phyloP scores from a whole-genome alignment of 1,284 basidiomycete species.

The Cryptococcus maquisensis region DNA sequence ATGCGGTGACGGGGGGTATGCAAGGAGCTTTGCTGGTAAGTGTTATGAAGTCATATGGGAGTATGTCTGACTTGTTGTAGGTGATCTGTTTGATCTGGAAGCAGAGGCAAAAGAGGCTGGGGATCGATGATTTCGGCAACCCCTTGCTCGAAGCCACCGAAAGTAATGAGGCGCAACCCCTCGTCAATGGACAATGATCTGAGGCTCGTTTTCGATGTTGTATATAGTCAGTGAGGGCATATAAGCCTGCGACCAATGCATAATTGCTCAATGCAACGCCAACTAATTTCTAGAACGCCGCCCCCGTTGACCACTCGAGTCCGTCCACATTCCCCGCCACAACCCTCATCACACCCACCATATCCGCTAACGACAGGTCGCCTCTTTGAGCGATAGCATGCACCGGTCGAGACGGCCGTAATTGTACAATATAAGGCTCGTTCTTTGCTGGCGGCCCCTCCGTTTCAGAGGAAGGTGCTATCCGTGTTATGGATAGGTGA shows the following conservation, averaged over 20 bases:
- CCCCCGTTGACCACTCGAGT: constrained; percentile 35
- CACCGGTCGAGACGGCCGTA: constrained; percentile 34
- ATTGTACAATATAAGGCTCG: constrained; percentile 38
- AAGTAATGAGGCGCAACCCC: no score
- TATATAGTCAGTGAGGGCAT: no score
- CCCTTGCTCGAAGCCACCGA: constrained; percentile 48
- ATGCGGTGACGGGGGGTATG: constrained; percentile 78
- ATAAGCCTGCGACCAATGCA: no score
- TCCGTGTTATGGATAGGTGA: constrained; percentile 30
- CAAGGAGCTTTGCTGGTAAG: constrained; percentile 69
- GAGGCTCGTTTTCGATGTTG: no score
- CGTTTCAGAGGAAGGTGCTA: constrained; percentile 5
- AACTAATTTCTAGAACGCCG: background rate
- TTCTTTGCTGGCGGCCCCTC: constrained; percentile 2
- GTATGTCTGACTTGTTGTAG: constrained; percentile 20
- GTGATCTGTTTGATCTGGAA: constrained; percentile 77
- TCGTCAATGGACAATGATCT: no score
- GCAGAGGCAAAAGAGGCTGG: constrained; percentile 64
- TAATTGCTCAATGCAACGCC: no score
- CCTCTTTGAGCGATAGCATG: constrained; percentile 23
- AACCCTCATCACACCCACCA: constrained; percentile 33
- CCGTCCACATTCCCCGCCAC: constrained; percentile 30
- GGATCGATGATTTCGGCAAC: constrained; percentile 90
- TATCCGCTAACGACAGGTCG: constrained; percentile 26
- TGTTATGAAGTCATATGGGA: background rate